Evolutionary conservation across 2,329 filamentous ascomycete species (phyloP).

Genomic region (Aspergillus bombycis): DNA sequence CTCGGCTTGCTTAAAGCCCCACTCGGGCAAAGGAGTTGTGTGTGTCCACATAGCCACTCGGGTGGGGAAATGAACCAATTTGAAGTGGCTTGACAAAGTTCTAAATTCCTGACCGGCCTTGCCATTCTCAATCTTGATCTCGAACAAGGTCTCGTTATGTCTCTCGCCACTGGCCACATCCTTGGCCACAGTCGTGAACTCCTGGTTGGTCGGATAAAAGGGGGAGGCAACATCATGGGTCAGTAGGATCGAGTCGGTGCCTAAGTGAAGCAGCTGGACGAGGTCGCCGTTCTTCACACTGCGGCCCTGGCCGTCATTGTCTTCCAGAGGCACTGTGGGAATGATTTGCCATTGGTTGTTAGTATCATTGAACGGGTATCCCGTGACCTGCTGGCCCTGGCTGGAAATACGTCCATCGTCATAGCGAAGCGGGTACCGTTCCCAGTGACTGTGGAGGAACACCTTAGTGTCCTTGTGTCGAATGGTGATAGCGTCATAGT

Average conservation of each 20-base stretch:
- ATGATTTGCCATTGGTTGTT: conserved; percentile 98
- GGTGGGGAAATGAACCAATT: conserved; percentile 89
- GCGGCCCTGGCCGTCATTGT: conserved; percentile 62
- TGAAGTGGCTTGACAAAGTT: conserved; percentile 90
- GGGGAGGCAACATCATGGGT: conserved; percentile 97
- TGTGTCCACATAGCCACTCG: conserved; percentile 99
- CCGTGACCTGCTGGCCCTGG: conserved; percentile 96
- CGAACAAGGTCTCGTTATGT: conserved; percentile 88
- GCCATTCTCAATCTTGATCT: conserved; percentile 84
- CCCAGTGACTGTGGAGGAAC: conserved; percentile 90
- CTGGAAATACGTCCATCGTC: conserved; percentile 97
- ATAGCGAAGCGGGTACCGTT: conserved; percentile 89
- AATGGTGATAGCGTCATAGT: conserved; percentile 84
- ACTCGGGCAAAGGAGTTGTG: conserved; percentile 90
- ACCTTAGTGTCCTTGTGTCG: conserved; percentile 97
- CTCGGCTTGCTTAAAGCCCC: conserved; percentile 95
- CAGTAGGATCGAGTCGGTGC: conserved; percentile 82
- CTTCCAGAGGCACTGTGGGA: conserved; percentile 59
- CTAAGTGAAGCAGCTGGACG: conserved; percentile 82
- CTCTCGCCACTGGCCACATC: conserved; percentile 75
- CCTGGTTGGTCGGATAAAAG: conserved; percentile 95
- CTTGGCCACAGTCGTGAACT: conserved; percentile 81
- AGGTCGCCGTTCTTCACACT: conserved; percentile 81
- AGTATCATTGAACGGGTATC: conserved; percentile 96
- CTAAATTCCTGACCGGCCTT: conserved; percentile 84